Conservation (phyloP, 2,329 filamentous ascomycete genomes). For the Zymoseptoria tritici region DNA sequence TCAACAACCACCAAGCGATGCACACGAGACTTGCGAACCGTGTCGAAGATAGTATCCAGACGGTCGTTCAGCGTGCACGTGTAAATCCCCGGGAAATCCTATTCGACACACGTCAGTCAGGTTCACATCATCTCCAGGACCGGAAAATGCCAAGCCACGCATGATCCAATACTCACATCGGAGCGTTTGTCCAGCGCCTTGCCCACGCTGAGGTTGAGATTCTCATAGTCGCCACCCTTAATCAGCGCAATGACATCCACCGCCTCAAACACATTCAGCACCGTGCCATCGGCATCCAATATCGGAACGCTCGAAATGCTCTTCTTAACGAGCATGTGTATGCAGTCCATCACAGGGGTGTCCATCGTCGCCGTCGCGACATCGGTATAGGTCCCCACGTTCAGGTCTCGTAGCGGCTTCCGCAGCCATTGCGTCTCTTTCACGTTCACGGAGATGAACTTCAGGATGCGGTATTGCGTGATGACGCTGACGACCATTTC, state of each 20-base stretch:
- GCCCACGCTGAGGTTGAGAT: slow-evolving; percentile 76
- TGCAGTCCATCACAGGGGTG: slow-evolving; percentile 86
- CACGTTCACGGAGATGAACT: slow-evolving; percentile 95
- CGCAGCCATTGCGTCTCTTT: slow-evolving; percentile 80
- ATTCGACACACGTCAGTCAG: not conserved
- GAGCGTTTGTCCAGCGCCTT: slow-evolving; percentile 81
- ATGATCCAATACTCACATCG: slow-evolving; percentile 46
- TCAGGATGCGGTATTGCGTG: slow-evolving; percentile 95
- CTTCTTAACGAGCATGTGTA: slow-evolving; percentile 83
- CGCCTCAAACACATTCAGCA: slow-evolving; percentile 95
- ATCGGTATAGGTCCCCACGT: slow-evolving; percentile 74
- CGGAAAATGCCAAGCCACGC: not conserved
- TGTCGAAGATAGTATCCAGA: slow-evolving; percentile 93
- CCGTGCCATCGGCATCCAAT: slow-evolving; percentile 67
- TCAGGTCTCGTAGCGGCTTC: slow-evolving; percentile 77
- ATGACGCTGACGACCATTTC: slow-evolving; percentile 94
- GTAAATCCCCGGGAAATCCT: slow-evolving; percentile 93
- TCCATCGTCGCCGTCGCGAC: slow-evolving; percentile 81
- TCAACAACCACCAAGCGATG: slow-evolving; percentile 91
- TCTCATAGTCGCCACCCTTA: slow-evolving; percentile 87
- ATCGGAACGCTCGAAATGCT: slow-evolving; percentile 96
- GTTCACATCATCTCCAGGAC: not conserved
- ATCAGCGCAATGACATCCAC: slow-evolving; percentile 96
- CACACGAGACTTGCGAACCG: slow-evolving; percentile 87
- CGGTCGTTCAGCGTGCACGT: slow-evolving; percentile 89